Conservation (phyloP, 495 filamentous ascomycete species). For the Penicillium flavigenum region DNA sequence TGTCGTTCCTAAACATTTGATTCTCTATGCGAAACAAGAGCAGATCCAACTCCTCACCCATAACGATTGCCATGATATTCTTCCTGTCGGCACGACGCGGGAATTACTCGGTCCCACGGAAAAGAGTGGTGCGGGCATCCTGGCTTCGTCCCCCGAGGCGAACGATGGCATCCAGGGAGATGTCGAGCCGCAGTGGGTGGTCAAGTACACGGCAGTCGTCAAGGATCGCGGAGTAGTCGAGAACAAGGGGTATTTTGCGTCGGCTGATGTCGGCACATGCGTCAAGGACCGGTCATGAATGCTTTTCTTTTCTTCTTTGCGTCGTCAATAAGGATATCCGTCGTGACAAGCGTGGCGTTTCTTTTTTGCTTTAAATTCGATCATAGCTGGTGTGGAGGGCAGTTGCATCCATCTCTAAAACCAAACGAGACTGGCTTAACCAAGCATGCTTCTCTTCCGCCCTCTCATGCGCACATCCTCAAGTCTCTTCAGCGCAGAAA, state of each 20-base stretch:
- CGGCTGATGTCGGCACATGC: conserved; percentile 62
- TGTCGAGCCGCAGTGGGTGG: conserved; percentile 86
- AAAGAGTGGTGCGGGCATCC: conserved; percentile 65
- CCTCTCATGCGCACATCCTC: conserved; percentile 95
- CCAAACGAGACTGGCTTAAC: conserved; percentile 44
- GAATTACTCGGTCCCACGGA: conserved; percentile 71
- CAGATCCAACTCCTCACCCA: conserved; percentile 89
- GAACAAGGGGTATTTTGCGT: conserved; percentile 95
- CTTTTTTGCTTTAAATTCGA: conserved; percentile 16
- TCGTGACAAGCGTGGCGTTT: conserved; percentile 41
- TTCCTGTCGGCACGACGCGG: conserved; percentile 78
- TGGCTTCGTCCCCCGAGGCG: conserved; percentile 52
- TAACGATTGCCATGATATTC: conserved; percentile 88
- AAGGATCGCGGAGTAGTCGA: conserved; percentile 95
- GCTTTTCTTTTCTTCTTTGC: conserved; percentile 7
- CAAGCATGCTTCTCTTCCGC: conserved; percentile 97
- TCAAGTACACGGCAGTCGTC: conserved; percentile 98
- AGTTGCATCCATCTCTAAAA: conserved; percentile 4
- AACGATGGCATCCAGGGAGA: conserved; percentile 63
- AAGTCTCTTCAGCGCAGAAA: conserved; percentile 67
- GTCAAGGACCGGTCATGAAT: conserved; percentile 30
- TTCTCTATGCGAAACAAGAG: conserved; percentile 78
- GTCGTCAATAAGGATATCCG: not conserved
- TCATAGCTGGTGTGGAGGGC: conserved; percentile 7
- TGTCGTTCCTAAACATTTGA: conserved; percentile 86